Evolutionary conservation across 208 protist genomes (phyloP).

Genomic region (Angomonas ambiguus): DNA sequence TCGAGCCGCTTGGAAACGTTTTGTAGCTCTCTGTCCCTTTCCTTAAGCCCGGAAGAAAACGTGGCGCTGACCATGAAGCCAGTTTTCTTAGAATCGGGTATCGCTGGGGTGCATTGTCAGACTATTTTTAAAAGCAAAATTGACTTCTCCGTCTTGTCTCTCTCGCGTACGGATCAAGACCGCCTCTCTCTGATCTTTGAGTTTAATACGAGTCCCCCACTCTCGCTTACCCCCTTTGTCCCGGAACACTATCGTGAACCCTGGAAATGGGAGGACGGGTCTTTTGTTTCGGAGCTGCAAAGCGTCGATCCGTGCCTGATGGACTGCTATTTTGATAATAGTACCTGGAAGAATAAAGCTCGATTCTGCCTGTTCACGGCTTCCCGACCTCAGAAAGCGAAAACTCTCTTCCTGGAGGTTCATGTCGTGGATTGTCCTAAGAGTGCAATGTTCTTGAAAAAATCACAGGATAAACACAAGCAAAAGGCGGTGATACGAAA

Average conservation of each 20-base stretch:
- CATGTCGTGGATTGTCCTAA: constrained; percentile 24
- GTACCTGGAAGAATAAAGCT: constrained; percentile 30
- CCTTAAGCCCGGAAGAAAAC: no score
- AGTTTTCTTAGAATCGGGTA: background rate
- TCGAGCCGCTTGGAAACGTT: no score
- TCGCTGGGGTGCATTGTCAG: background rate
- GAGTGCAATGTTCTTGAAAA: background rate
- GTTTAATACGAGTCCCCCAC: background rate
- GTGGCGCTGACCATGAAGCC: background rate
- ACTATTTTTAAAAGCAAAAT: background rate
- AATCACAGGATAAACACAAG: background rate
- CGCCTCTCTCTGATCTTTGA: background rate
- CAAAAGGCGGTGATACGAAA: constrained; percentile 35
- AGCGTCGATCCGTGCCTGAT: constrained; percentile 34
- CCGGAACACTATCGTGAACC: constrained; percentile 18
- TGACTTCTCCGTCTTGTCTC: background rate
- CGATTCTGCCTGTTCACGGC: constrained; percentile 63
- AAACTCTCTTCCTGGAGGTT: constrained; percentile 74
- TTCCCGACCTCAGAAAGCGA: constrained; percentile 22
- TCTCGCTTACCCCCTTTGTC: constrained; percentile 25
- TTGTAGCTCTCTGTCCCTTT: constrained; percentile 33
- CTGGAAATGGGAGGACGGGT: constrained; percentile 61
- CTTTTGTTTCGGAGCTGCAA: constrained; percentile 41
- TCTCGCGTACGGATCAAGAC: background rate
- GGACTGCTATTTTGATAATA: constrained; percentile 23